phyloP scores from a whole-genome alignment of 805 yeast genomes.

The Wickerhamiella dianesei region DNA sequence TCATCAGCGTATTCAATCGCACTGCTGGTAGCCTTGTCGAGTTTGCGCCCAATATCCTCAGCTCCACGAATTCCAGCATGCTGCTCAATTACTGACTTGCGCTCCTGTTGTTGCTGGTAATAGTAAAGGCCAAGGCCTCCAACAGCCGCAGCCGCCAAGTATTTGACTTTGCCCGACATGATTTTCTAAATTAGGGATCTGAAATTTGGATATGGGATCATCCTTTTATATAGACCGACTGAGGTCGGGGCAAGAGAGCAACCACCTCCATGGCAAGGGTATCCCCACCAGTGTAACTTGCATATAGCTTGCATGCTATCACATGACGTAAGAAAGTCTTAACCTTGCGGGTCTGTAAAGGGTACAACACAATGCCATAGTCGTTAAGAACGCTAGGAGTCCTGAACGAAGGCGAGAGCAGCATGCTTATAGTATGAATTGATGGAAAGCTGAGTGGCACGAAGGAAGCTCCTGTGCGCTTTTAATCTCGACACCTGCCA shows the following conservation, averaged over 20 bases:
- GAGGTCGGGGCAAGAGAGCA: neutral
- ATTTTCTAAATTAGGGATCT: neutral
- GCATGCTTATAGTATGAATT: too few relatives aligned
- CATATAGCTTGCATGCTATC: neutral
- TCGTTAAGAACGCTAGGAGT: neutral
- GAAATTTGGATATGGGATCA: neutral
- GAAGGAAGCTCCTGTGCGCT: too few relatives aligned
- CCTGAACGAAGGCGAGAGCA: neutral
- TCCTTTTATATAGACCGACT: neutral
- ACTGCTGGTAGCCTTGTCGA: conserved; percentile 1
- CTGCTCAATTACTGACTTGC: neutral
- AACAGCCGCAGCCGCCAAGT: conserved; percentile 1
- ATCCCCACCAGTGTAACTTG: neutral
- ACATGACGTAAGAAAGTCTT: neutral
- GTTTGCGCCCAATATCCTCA: conserved; percentile 1
- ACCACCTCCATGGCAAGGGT: neutral
- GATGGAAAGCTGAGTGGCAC: too few relatives aligned
- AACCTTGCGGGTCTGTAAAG: neutral
- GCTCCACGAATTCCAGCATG: neutral
- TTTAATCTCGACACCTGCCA: too few relatives aligned
- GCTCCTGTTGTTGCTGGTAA: conserved; percentile 4
- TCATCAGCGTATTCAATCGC: neutral
- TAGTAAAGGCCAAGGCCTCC: conserved; percentile 4
- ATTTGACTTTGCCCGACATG: conserved; percentile 1
- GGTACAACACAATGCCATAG: neutral